Base-by-base conservation (phyloP, 768 basidiomycete genomes). In the Floccularia luteovirens region DNA sequence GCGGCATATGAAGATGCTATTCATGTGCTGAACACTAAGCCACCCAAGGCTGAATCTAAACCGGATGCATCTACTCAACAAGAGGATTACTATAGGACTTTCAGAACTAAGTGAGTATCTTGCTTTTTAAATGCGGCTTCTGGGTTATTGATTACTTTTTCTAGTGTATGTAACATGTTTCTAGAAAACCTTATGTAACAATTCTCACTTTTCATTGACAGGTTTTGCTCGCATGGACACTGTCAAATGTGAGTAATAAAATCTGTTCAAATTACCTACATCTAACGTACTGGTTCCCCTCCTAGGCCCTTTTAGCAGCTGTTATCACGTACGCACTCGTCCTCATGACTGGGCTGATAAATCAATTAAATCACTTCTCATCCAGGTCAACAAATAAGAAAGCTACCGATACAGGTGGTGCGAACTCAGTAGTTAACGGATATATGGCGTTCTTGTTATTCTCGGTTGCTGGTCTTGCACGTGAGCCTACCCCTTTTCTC, bases 1-100 rank as follows among this genome's bases (percentile, higher is more conserved):
- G 80, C 82, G 22, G 74, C 84, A 39, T 98, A 97, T 54, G 89
- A 94, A 46, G 90, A 93, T 47, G 96, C 94, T 2, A 75, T 92
- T 24, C 79, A 83, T 49, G 78, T 91, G 2, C 61, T 98, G 37
- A 71, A 74, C 12, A 76, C 76, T 8, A 91, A 92, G 59, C 69
- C 88, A 20, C 84, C 86, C 2, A 86, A 86, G 58, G 74, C 62
- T 36, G 82, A 84, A 23, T 53, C 62, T 20, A 82, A 74, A 47
- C 70, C 70, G 0, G 86, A 91, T 56, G 52, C 56, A 22, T 56
- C 62, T 43, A 85, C 82, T 3, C 52, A 70, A 47, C 79, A 90
- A 57, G 87, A 91, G 55, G 90, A 93, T 66, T 90, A 86, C 60
- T 93, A 93, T 57, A 70, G 84, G 47, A 75, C 73, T 5, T 93